Conservation (phyloP, 2,329 filamentous ascomycete species). For the Fusarium nodosum region DNA sequence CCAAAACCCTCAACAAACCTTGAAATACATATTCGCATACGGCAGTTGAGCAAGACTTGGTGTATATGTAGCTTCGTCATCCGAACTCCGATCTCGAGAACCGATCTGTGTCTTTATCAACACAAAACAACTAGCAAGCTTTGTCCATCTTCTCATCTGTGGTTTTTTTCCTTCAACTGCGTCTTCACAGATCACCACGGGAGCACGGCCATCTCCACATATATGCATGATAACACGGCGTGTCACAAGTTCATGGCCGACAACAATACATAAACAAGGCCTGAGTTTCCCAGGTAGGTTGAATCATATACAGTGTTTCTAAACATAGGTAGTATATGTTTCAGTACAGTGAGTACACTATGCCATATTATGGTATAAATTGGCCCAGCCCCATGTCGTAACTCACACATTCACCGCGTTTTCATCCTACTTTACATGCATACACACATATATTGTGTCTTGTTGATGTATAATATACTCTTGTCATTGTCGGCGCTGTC, state of each 20-base stretch:
- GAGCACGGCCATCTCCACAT: background rate
- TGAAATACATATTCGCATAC: background rate
- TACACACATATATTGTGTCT: background rate
- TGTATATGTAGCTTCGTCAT: conserved; percentile 15
- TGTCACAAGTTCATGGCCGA: conserved; percentile 36
- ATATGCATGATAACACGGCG: conserved; percentile 5
- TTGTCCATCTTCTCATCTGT: conserved; percentile 4
- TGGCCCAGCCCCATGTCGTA: background rate
- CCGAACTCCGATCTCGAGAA: conserved; percentile 11
- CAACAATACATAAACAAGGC: conserved; percentile 21
- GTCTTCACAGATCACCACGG: background rate
- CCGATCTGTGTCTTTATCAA: conserved; percentile 17
- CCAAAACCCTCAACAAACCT: background rate
- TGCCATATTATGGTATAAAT: conserved; percentile 3
- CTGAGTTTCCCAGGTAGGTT: conserved; percentile 21
- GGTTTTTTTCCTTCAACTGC: background rate
- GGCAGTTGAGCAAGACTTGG: conserved; percentile 2
- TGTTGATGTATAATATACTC: background rate
- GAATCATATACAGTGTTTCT: conserved; percentile 13
- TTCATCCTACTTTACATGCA: background rate
- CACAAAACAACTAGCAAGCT: conserved; percentile 27
- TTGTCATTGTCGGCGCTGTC: background rate
- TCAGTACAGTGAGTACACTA: conserved; percentile 10
- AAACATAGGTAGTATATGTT: background rate
- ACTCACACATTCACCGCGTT: background rate